These are phyloP conservation scores for Didymosphaeria variabile DNA, from an alignment of 2,329 filamentous ascomycete species.

Conservation along the genomic window DNA sequence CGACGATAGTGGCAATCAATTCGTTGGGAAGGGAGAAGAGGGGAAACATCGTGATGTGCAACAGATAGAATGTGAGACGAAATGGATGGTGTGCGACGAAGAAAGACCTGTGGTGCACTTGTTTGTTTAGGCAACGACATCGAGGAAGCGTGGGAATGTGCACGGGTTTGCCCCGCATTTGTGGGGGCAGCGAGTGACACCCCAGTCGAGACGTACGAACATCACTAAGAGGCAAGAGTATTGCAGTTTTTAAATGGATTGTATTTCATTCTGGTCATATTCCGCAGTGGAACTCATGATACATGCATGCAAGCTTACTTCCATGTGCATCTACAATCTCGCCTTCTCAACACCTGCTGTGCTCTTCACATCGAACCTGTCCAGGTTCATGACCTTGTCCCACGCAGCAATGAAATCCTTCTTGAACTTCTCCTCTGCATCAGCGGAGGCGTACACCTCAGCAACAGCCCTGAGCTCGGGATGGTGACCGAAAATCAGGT, in stretches of 20 bases:
- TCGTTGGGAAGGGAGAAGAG: conserved; percentile 16
- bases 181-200: too few relatives aligned
- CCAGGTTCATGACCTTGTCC: conserved; percentile 78
- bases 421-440: conserved; percentile 70
- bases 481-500: conserved; percentile 78
- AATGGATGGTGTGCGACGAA: not conserved
- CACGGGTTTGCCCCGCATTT: too few relatives aligned
- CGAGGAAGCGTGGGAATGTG: too few relatives aligned
- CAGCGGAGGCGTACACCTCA: conserved; percentile 72
- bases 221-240: not conserved
- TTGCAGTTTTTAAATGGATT: not conserved
- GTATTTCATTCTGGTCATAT: conserved; percentile 9
- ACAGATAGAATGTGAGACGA: too few relatives aligned
- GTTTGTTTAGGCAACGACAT: not conserved
- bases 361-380: conserved; percentile 68
- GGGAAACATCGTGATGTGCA: conserved; percentile 5
- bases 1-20: conserved; percentile 2
- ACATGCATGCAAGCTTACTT: not conserved
- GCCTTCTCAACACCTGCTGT: conserved; percentile 32
- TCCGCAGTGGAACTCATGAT: not conserved
- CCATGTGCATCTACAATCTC: conserved; percentile 13
- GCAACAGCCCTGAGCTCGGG: conserved; percentile 75
- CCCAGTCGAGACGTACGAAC: too few relatives aligned
- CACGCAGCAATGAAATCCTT: conserved; percentile 76
- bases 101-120: not conserved